These are phyloP conservation scores for Puccinia sorghi DNA, from an alignment of 1,284 basidiomycete genomes.

Conservation along the genomic window DNA sequence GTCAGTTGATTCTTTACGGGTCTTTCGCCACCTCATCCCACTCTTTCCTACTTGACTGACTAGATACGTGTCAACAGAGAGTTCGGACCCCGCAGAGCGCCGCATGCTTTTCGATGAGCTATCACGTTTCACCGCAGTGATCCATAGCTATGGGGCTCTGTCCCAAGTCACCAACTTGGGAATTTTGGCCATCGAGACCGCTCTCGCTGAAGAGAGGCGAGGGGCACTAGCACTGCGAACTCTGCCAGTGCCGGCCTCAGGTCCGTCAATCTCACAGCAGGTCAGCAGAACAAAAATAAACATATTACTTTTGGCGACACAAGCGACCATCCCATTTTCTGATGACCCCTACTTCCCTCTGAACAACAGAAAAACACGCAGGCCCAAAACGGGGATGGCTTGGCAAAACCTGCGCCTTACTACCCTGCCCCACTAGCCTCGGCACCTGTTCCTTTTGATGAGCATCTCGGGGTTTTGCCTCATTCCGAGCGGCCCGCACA, in stretches of 20 bases:
- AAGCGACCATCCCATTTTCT: neutral
- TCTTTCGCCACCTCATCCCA: neutral
- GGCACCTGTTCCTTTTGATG: neutral
- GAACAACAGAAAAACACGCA: neutral
- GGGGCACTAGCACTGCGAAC: constrained; percentile 1
- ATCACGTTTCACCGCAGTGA: constrained; percentile 25
- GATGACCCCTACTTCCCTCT: neutral
- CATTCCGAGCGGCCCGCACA: neutral
- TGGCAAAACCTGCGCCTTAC: constrained; percentile 4
- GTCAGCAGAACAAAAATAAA: neutral
- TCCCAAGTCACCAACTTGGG: constrained; percentile 47
- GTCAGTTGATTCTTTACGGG: constrained; percentile 8
- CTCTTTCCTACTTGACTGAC: neutral
- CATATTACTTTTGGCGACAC: neutral
- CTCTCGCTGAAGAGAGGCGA: constrained; percentile 20
- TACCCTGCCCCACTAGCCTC: neutral
- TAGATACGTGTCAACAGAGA: constrained; percentile 22
- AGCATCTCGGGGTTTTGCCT: neutral
- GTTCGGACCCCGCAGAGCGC: constrained; percentile 29
- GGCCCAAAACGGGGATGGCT: neutral
- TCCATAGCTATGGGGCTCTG: constrained; percentile 23
- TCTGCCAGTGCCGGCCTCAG: neutral
- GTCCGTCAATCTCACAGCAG: neutral
- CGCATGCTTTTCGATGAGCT: constrained; percentile 43
- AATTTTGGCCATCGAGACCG: constrained; percentile 43